A percentile compares a stretch with the other conserved stretches of the same genome.
Conservation (phyloP, 257 asterid genomes). For the Galeopsis tetrahit region DNA sequence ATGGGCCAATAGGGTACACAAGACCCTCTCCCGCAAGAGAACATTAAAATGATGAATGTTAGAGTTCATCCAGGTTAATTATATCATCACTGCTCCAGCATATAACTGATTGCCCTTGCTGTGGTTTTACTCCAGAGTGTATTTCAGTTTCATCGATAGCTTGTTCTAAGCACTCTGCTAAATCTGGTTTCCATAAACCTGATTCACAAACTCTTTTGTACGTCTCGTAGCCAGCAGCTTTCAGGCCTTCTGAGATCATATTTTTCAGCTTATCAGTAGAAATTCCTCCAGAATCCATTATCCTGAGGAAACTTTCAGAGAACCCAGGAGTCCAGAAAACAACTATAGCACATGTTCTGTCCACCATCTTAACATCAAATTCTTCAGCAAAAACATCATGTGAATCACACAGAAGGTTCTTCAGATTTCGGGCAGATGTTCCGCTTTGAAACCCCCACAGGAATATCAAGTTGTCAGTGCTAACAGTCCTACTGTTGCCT, state of each 20-base stretch:
- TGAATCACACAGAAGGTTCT: conserved; percentile 53
- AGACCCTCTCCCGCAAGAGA: conserved; percentile 2
- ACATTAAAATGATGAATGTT: conserved; percentile 16
- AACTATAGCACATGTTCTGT: conserved; percentile 73
- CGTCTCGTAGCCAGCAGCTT: conserved; percentile 63
- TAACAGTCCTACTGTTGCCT: conserved; percentile 46
- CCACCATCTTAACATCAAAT: conserved; percentile 72
- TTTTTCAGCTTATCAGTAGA: conserved; percentile 42
- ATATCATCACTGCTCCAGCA: conserved; percentile 68
- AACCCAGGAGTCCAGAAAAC: conserved; percentile 62
- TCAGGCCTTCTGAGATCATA: conserved; percentile 63
- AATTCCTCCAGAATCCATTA: conserved; percentile 55
- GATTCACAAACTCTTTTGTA: conserved; percentile 60
- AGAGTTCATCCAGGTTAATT: conserved; percentile 76
- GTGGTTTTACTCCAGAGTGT: conserved; percentile 38
- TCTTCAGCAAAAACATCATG: conserved; percentile 59
- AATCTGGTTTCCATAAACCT: conserved; percentile 58
- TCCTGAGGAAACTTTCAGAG: conserved; percentile 54
- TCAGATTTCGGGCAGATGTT: conserved; percentile 63
- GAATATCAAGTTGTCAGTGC: conserved; percentile 58
- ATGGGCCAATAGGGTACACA: conserved; percentile 15
- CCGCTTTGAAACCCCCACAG: conserved; percentile 82
- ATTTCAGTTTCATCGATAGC: conserved; percentile 53
- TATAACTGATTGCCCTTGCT: conserved; percentile 48
- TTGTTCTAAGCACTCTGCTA: conserved; percentile 69